phyloP scores from a whole-genome alignment of 1,284 basidiomycete genomes.

The Cutaneotrichosporon daszewskae region DNA sequence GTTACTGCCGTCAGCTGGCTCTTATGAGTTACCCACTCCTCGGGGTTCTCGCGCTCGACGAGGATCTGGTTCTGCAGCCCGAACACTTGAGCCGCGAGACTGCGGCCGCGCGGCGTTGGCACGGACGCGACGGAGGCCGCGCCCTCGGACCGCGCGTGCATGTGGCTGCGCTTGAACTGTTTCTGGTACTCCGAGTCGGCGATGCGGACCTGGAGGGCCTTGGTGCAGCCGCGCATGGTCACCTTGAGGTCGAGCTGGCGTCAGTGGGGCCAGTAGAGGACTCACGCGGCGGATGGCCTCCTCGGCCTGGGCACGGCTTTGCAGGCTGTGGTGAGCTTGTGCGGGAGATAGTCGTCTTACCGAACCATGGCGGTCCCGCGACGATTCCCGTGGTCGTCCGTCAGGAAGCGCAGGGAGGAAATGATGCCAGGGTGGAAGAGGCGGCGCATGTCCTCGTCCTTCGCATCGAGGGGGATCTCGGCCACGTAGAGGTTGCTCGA shows the following conservation, averaged over 20 bases:
- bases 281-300: slow-evolving; percentile 29
- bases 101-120: too few species aligned
- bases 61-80: too few species aligned
- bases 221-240: slow-evolving; percentile 21
- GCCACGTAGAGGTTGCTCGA: slow-evolving; percentile 40
- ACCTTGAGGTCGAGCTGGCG: slow-evolving; percentile 27
- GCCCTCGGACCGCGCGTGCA: neutral
- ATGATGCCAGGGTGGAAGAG: slow-evolving; percentile 27
- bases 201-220: slow-evolving; percentile 32
- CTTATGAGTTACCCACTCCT: too few species aligned
- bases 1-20: too few species aligned
- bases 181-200: slow-evolving; percentile 39
- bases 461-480: slow-evolving; percentile 26
- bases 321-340: slow-evolving; percentile 1
- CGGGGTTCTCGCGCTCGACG: too few species aligned
- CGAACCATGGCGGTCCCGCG: slow-evolving; percentile 35
- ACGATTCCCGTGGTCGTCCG: slow-evolving; percentile 27
- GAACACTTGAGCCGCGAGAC: too few species aligned
- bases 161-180: slow-evolving; percentile 17
- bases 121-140: too few species aligned
- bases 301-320: slow-evolving; percentile 34
- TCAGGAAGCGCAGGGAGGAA: slow-evolving; percentile 29
- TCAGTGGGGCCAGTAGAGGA: neutral
- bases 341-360: slow-evolving; percentile 16
- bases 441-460: slow-evolving; percentile 25